Evolutionary conservation across 2,329 filamentous ascomycete genomes (phyloP).

Genomic region (Colletotrichum acutatum): DNA sequence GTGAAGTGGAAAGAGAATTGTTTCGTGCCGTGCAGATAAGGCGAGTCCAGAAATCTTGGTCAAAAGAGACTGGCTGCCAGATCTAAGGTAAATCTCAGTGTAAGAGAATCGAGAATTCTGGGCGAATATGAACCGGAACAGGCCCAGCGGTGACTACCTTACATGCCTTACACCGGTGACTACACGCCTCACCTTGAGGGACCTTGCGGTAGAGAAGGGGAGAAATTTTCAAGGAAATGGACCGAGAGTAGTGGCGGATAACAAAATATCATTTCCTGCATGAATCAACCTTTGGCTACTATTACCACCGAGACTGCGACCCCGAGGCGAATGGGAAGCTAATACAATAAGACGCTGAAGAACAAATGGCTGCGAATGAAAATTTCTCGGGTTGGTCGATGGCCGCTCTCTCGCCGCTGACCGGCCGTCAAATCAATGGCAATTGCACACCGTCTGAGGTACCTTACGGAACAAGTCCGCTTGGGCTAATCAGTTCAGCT

Average conservation of each 20-base stretch:
- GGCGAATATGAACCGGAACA: constrained; percentile 4
- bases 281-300: background rate
- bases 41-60: background rate
- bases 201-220: background rate
- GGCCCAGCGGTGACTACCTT: background rate
- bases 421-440: too few relatives aligned
- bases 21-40: background rate
- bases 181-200: too few relatives aligned
- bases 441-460: too few relatives aligned
- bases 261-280: background rate
- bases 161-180: too few relatives aligned
- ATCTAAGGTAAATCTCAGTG: background rate
- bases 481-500: background rate
- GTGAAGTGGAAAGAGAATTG: background rate
- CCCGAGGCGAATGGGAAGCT: background rate
- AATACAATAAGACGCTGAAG: background rate
- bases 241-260: background rate
- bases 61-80: background rate
- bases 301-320: background rate
- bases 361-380: constrained; percentile 12
- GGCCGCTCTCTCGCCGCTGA: background rate
- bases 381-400: constrained; percentile 7
- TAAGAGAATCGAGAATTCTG: background rate
- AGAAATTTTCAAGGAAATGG: background rate
- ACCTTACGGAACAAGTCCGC: background rate